Evolutionary conservation across 225 moss, liverwort and hornwort genomes (phyloP), one percentile per base, ranked within the genome.

Genomic region (Straminergon stramineum): DNA sequence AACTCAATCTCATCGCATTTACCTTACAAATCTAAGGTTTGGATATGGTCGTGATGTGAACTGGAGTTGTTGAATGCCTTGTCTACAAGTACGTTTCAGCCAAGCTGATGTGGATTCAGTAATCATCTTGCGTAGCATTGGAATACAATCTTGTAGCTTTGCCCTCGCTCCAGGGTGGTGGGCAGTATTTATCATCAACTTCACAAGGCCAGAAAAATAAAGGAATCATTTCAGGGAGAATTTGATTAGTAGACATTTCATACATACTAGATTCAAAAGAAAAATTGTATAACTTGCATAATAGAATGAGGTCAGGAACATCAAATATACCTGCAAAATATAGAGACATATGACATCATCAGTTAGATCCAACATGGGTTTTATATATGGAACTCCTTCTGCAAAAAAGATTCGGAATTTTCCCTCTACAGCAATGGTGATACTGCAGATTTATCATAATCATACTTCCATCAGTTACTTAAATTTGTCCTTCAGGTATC

Each of bases 31-130:
- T 90, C 57, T 84, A 20, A 95, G 93, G 85, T 93, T 91, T n/a
- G 90, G 89, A 41, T 89, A 95, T 43, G 95, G 95, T 4, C 88
- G 93, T 53, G 95, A 93, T 79, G 89, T 91, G 74, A 95, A 95
- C 9, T 92, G 86, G 51, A 95, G 95, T 88, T 95, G 92, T 87
- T 93, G 95, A 70, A 95, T 92, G 48, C 91, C 88, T 89, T 92
- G 93, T 75, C 92, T 89, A 79, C 91, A 91, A 75, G 86, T 92
- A 6, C 92, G 88, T 85, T 95, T 93, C 51, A 95, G 9, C 85
- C 88, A 89, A 60, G 93, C 89, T 13, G 93, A 93, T 45, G 92
- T 82, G 17, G 90, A 95, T 86, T 92, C 83, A 3, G 43, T 75
- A 81, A 91, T 71, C 93, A 93, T 92, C 60, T 89, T 52, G 73